phyloP scores from a whole-genome alignment of 2,329 filamentous ascomycete species.

The Fusarium sp. region DNA sequence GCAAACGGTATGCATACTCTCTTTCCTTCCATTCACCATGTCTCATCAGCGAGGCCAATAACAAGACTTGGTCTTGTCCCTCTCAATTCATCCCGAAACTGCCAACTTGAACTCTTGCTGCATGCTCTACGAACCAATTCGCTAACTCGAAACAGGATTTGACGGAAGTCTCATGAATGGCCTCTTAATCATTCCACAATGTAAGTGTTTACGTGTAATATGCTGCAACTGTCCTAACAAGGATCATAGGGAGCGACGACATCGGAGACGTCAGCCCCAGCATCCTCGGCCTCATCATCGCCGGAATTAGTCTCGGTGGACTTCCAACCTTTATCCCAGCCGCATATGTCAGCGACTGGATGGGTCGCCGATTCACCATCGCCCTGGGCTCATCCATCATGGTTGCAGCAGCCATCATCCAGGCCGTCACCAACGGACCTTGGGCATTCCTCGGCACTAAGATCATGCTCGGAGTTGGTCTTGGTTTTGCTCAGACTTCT shows the following conservation, averaged over 20 bases:
- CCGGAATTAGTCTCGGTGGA: conserved; percentile 34
- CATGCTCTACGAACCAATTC: background rate
- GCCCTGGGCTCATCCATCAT: conserved; percentile 24
- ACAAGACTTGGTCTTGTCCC: background rate
- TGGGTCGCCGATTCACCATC: conserved; percentile 30
- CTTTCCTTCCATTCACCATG: background rate
- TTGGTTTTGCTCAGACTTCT: conserved; percentile 28
- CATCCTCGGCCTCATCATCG: conserved; percentile 31
- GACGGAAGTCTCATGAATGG: conserved; percentile 35
- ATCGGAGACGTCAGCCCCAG: conserved; percentile 26
- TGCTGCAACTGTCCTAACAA: too few relatives aligned
- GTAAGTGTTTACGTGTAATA: background rate
- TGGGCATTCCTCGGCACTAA: conserved; percentile 25
- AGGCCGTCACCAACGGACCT: conserved; percentile 4
- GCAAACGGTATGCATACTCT: conserved; percentile 8
- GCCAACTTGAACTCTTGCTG: background rate
- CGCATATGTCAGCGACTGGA: conserved; percentile 27
- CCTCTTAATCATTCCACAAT: background rate
- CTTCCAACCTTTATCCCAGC: conserved; percentile 29
- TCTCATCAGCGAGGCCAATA: background rate
- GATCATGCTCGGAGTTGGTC: conserved; percentile 29
- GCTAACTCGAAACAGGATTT: background rate
- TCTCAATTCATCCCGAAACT: background rate
- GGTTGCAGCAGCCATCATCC: conserved; percentile 17
- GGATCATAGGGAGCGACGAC: conserved; percentile 11